Evolutionary conservation across 2,329 filamentous ascomycete genomes (phyloP).

Genomic region (Xylariaceae sp.): DNA sequence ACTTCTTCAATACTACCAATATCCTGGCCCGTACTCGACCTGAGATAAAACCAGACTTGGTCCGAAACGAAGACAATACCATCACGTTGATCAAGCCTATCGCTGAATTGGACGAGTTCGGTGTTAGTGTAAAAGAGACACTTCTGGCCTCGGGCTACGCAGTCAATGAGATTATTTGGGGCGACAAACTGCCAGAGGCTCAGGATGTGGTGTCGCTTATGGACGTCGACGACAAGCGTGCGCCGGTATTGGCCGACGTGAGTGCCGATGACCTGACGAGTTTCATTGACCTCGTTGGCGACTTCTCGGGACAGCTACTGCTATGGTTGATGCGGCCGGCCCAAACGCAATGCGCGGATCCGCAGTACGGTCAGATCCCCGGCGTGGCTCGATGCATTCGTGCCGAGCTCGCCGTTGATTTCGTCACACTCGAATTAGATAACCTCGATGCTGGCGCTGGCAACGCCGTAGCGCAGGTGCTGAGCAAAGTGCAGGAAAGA

Average conservation of each 20-base stretch:
- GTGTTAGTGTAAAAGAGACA: too few relatives aligned
- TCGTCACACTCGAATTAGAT: slow-evolving; percentile 19
- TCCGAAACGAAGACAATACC: too few relatives aligned
- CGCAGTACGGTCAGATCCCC: slow-evolving; percentile 23
- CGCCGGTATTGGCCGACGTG: not conserved
- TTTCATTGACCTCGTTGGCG: slow-evolving; percentile 7
- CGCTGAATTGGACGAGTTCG: too few relatives aligned
- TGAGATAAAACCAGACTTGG: too few relatives aligned
- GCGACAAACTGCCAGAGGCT: not conserved
- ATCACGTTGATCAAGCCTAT: too few relatives aligned
- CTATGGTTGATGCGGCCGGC: slow-evolving; percentile 27
- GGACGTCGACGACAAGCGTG: not conserved
- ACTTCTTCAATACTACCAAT: too few relatives aligned
- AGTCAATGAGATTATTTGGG: not conserved
- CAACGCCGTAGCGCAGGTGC: not conserved
- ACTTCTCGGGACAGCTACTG: slow-evolving; percentile 11
- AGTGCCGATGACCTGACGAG: slow-evolving; percentile 10
- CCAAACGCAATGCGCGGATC: slow-evolving; percentile 23
- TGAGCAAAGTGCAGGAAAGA: not conserved
- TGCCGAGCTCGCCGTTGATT: slow-evolving; percentile 21
- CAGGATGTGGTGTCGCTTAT: not conserved
- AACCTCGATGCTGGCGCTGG: not conserved
- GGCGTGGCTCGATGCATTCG: slow-evolving; percentile 27
- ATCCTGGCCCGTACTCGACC: too few relatives aligned
- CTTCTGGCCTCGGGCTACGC: not conserved